Conservation (phyloP, 208 protist genomes). For the Crithidia brevicula region DNA sequence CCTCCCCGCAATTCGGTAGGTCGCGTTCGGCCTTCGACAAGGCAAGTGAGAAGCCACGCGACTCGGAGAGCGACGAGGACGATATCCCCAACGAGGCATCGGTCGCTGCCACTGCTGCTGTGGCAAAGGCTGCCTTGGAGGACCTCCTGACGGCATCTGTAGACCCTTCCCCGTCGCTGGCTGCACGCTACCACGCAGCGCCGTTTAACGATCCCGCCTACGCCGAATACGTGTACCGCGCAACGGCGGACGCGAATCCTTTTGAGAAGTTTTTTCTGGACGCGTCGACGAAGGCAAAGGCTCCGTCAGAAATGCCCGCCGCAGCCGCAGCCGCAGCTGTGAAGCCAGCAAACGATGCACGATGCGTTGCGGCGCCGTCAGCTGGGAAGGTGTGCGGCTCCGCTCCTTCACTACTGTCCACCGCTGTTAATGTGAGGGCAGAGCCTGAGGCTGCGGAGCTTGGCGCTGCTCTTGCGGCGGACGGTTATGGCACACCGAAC, state of each 20-base stretch:
- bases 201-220: constrained; percentile 71
- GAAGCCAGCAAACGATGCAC: not conserved
- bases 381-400: not conserved
- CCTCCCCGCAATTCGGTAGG: not conserved
- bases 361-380: not conserved
- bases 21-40: constrained; percentile 6
- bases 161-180: constrained; percentile 56
- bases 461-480: not conserved
- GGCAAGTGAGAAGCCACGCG: not conserved
- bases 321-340: not conserved
- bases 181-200: constrained; percentile 47
- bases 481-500: no score
- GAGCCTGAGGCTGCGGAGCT: not conserved
- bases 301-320: not conserved
- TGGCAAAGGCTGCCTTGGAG: constrained; percentile 1
- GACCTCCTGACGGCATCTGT: constrained; percentile 20
- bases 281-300: not conserved
- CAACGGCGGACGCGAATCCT: constrained; percentile 79
- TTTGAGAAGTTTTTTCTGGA: constrained; percentile 68
- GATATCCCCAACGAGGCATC: not conserved
- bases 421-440: not conserved
- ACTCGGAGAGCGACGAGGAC: constrained; percentile 1
- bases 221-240: constrained; percentile 81
- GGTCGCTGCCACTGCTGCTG: not conserved
- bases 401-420: not conserved